Evolutionary conservation across 805 yeast genomes (phyloP).

Genomic region (Jamesozyma spencerorum): DNA sequence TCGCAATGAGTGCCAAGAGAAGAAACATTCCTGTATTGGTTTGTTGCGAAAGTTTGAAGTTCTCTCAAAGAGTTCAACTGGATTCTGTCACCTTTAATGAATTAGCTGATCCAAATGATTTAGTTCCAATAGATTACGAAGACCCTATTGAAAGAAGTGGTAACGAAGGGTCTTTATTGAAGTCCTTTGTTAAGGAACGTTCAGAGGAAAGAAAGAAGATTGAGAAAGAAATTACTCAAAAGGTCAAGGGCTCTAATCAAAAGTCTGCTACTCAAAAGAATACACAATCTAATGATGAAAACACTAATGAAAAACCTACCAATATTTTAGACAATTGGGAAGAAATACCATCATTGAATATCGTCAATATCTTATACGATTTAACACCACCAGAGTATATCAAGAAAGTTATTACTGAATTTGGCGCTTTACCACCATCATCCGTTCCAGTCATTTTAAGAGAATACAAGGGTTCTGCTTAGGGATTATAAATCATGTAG

Average conservation of each 20-base stretch:
- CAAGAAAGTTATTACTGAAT: constrained; percentile 90
- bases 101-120: constrained; percentile 69
- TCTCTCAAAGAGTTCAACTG: constrained; percentile 88
- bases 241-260: constrained; percentile 22
- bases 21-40: constrained; percentile 90
- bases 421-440: constrained; percentile 95
- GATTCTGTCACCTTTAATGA: constrained; percentile 95
- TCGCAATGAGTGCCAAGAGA: constrained; percentile 83
- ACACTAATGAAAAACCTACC: constrained; percentile 19
- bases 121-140: constrained; percentile 43
- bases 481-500: constrained; percentile 1
- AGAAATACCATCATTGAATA: constrained; percentile 50
- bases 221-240: constrained; percentile 22
- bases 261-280: constrained; percentile 9
- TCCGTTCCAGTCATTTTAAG: constrained; percentile 94
- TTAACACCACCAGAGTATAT: constrained; percentile 89
- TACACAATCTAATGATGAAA: constrained; percentile 11
- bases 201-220: constrained; percentile 22
- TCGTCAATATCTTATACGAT: constrained; percentile 83
- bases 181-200: constrained; percentile 46
- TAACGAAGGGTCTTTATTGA: constrained; percentile 53
- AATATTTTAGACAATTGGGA: constrained; percentile 56
- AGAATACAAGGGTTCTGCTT: constrained; percentile 60
- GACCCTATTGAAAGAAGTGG: constrained; percentile 41
- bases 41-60: constrained; percentile 90